These are phyloP conservation scores for Strobilomyces confusus DNA, from an alignment of 768 basidiomycete species.

Conservation along the genomic window DNA sequence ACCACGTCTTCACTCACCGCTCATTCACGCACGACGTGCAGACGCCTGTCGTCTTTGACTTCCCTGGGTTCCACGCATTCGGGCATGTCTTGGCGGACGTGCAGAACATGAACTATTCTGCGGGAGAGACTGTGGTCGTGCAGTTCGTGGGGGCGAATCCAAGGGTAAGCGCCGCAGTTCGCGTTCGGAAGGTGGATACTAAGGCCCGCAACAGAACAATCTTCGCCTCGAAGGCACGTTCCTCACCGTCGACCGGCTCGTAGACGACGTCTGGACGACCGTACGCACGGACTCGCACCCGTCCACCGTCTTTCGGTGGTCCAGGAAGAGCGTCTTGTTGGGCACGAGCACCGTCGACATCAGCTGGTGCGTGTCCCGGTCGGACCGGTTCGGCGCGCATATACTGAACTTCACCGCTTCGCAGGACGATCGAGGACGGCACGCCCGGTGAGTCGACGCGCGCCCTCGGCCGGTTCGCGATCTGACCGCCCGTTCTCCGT, in stretches of 20 bases:
- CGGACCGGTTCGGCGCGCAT: constrained; percentile 5
- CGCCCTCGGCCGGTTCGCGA: not conserved
- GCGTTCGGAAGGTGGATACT: too few relatives aligned
- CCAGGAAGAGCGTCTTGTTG: constrained; percentile 49
- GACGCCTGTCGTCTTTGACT: constrained; percentile 62
- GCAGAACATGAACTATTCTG: constrained; percentile 42
- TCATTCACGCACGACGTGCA: constrained; percentile 20
- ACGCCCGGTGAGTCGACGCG: constrained; percentile 26
- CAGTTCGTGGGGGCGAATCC: constrained; percentile 77
- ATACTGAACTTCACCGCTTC: not conserved
- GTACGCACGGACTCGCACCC: constrained; percentile 77
- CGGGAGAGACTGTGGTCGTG: constrained; percentile 56
- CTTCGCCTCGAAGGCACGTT: constrained; percentile 70
- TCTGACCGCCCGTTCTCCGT: not conserved
- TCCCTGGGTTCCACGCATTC: constrained; percentile 52
- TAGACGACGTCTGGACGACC: constrained; percentile 47
- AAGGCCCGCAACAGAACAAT: constrained; percentile 53
- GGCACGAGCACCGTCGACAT: constrained; percentile 64
- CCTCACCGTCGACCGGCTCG: constrained; percentile 57
- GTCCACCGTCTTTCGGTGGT: constrained; percentile 67
- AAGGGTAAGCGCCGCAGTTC: constrained; percentile 42
- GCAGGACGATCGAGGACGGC: constrained; percentile 59
- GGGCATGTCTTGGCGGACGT: constrained; percentile 61
- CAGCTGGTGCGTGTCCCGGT: constrained; percentile 45
- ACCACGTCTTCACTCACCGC: not conserved